Percentiles rank a stretch among this genome's conserved stretches.
phyloP scores from a whole-genome alignment of 352 stramenopile species.

The Phytopythium montanum region DNA sequence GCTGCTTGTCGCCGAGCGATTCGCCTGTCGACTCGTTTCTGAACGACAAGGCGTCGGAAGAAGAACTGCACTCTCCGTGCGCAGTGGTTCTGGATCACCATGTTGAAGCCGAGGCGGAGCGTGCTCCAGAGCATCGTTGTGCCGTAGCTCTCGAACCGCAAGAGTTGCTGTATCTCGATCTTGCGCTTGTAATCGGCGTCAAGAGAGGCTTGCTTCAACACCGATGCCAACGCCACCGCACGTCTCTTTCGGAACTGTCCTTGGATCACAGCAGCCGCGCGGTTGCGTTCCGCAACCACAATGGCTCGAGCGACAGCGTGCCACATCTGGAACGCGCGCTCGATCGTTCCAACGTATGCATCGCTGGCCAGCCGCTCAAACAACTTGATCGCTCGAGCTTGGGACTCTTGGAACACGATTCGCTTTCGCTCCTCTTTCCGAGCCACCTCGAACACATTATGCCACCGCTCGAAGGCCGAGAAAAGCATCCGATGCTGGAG shows the following conservation, averaged over 20 bases:
- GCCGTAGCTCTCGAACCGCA: constrained; percentile 55
- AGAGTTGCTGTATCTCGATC: constrained; percentile 39
- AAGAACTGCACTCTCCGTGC: constrained; percentile 48
- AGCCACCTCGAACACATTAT: constrained; percentile 13
- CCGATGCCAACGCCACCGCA: constrained; percentile 23
- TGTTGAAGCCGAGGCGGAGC: constrained; percentile 49
- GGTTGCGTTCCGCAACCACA: constrained; percentile 17
- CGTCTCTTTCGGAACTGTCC: constrained; percentile 30
- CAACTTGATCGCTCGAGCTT: constrained; percentile 34
- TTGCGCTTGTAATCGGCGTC: constrained; percentile 37
- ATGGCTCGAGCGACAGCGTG: constrained; percentile 8
- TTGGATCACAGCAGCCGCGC: constrained; percentile 46
- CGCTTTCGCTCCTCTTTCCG: constrained; percentile 18
- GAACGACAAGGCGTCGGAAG: constrained; percentile 32
- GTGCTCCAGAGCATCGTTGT: constrained; percentile 51
- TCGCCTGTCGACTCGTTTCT: constrained; percentile 21
- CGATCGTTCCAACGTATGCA: constrained; percentile 46
- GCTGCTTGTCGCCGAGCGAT: constrained; percentile 19
- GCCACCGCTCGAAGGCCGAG: constrained; percentile 41
- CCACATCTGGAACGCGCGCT: constrained; percentile 35
- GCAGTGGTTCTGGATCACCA: constrained; percentile 42
- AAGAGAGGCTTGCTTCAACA: constrained; percentile 33
- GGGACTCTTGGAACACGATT: constrained; percentile 25
- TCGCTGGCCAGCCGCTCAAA: constrained; percentile 58
- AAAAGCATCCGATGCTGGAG: constrained; percentile 59